phyloP scores from a whole-genome alignment of 139 green algal species.

The Ettlia oleoabundans region DNA sequence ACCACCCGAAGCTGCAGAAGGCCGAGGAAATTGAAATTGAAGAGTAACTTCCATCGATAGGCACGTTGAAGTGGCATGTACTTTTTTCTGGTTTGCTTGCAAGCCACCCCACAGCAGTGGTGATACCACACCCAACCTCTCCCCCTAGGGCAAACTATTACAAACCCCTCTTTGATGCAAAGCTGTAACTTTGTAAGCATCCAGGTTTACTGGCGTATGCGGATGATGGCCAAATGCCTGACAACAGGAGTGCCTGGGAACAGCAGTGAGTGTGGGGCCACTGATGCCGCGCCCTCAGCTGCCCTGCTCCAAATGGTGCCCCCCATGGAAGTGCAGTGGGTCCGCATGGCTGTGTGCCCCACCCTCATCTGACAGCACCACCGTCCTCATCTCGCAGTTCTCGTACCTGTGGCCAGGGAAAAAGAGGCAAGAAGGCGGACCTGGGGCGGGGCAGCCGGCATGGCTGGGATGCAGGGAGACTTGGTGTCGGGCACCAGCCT shows the following conservation, averaged over 20 bases:
- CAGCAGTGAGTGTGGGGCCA: too few relatives aligned
- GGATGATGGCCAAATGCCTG: not conserved
- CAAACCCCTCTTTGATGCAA: too few relatives aligned
- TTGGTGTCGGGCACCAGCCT: too few relatives aligned
- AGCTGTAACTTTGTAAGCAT: too few relatives aligned
- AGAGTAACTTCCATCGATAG: not conserved
- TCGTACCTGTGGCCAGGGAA: conserved; percentile 41
- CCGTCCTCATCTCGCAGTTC: conserved; percentile 66
- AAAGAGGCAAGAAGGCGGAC: not conserved
- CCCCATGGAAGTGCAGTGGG: conserved; percentile 38
- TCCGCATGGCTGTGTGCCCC: conserved; percentile 24
- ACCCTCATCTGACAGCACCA: conserved; percentile 54
- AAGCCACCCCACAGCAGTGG: too few relatives aligned
- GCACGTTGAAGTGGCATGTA: not conserved
- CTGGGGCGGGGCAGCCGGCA: too few relatives aligned
- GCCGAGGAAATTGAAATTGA: not conserved
- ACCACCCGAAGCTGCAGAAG: conserved; percentile 32
- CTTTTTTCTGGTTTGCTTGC: not conserved
- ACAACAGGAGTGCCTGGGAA: too few relatives aligned
- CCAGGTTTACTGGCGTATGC: too few relatives aligned
- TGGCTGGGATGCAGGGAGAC: too few relatives aligned
- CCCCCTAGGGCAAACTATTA: too few relatives aligned
- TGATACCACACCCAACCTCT: too few relatives aligned
- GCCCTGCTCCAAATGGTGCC: not conserved
- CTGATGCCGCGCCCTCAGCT: not conserved